Evolutionary conservation across 495 filamentous ascomycete genomes (phyloP).

Genomic region (Lasiosphaeriaceae sp.): DNA sequence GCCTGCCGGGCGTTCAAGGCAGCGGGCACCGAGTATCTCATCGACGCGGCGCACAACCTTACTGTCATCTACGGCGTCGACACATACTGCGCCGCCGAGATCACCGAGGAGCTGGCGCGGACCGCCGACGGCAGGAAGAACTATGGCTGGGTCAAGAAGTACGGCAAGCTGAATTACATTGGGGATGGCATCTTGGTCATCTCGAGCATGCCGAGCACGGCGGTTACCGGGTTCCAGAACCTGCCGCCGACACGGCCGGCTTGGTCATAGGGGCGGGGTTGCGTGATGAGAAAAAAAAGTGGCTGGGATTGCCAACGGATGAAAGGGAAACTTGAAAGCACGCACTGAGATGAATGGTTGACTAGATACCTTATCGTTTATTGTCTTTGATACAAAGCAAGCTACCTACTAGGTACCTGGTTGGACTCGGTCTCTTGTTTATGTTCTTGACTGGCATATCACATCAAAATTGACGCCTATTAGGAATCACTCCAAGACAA

Average conservation of each 20-base stretch:
- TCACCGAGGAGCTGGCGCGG: constrained; percentile 21
- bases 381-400: too few species aligned
- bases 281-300: too few species aligned
- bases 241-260: neutral
- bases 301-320: too few species aligned
- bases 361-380: too few species aligned
- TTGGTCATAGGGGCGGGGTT: too few species aligned
- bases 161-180: constrained; percentile 16
- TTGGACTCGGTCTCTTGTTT: too few species aligned
- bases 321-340: too few species aligned
- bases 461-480: too few species aligned
- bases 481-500: too few species aligned
- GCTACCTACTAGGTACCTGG: too few species aligned
- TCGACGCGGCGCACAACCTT: constrained; percentile 13
- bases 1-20: constrained; percentile 18
- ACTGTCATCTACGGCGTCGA: constrained; percentile 19
- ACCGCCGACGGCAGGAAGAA: constrained; percentile 19
- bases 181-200: constrained; percentile 19
- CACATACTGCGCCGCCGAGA: constrained; percentile 12
- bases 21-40: constrained; percentile 11
- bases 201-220: constrained; percentile 14
- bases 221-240: constrained; percentile 12
- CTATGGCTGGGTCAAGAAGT: constrained; percentile 14
- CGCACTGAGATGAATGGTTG: too few species aligned
- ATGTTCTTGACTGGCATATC: too few species aligned